Evolutionary conservation across 192 early-diverging fungal genomes (phyloP).

Genomic region (Phycomyces nitens): DNA sequence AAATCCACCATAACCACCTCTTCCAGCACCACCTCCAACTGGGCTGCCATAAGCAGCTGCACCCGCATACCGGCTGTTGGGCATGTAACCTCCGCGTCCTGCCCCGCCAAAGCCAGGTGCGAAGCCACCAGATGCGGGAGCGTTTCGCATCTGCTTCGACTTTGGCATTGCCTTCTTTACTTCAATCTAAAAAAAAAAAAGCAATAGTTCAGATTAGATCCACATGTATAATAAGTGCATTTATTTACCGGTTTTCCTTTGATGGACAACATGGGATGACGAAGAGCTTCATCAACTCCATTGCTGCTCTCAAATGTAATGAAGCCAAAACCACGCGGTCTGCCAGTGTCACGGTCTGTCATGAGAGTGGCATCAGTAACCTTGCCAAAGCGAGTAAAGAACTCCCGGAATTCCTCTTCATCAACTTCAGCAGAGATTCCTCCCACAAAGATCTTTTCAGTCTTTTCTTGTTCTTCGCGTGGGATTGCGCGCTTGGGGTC

Average conservation of each 20-base stretch:
- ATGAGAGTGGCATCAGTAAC: slow-evolving; percentile 84
- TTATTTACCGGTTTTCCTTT: slow-evolving; percentile 65
- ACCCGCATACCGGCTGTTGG: slow-evolving; percentile 34
- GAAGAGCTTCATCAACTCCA: slow-evolving; percentile 75
- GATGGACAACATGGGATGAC: slow-evolving; percentile 61
- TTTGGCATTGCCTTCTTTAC: slow-evolving; percentile 73
- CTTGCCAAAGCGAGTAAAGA: slow-evolving; percentile 81
- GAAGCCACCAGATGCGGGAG: slow-evolving; percentile 7
- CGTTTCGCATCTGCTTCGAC: slow-evolving; percentile 25
- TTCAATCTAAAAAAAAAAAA: slow-evolving; percentile 49
- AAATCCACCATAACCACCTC: slow-evolving; percentile 24
- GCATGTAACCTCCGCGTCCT: slow-evolving; percentile 27
- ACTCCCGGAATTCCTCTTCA: slow-evolving; percentile 81
- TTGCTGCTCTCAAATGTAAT: slow-evolving; percentile 80
- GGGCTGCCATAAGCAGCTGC: slow-evolving; percentile 24
- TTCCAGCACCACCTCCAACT: slow-evolving; percentile 19
- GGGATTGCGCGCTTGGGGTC: slow-evolving; percentile 72
- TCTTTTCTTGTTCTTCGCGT: slow-evolving; percentile 72
- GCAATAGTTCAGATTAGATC: background rate
- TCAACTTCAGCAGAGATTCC: slow-evolving; percentile 82
- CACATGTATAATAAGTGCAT: slow-evolving; percentile 3
- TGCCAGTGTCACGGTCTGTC: slow-evolving; percentile 81
- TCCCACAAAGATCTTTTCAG: slow-evolving; percentile 91
- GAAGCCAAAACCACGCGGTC: slow-evolving; percentile 92
- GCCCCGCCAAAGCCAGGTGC: slow-evolving; percentile 22